Conservation (phyloP, 176 grass and related monocot genomes). For the Musa beccarii region DNA sequence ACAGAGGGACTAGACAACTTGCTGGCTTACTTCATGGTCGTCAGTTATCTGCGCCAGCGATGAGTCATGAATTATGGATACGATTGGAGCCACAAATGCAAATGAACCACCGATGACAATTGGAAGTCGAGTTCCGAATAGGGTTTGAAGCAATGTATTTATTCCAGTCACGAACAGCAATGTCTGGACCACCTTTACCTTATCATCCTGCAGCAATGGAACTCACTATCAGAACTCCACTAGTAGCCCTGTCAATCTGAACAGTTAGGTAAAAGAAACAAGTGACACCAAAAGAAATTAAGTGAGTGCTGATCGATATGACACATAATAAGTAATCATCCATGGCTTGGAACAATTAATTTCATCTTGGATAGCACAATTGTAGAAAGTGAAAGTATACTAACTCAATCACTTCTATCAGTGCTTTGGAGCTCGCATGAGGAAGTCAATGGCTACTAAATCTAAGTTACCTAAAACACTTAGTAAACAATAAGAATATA, state of each 20-base stretch:
- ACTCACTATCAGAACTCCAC: not conserved
- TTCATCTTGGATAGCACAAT: too few relatives aligned
- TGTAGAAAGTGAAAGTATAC: too few relatives aligned
- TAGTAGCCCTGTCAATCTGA: not conserved
- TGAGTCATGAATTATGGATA: conserved; percentile 72
- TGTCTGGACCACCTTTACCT: conserved; percentile 88
- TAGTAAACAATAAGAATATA: too few relatives aligned
- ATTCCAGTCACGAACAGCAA: conserved; percentile 88
- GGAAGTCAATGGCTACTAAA: too few relatives aligned
- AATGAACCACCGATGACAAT: conserved; percentile 79
- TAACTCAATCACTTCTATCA: too few relatives aligned
- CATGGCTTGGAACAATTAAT: too few relatives aligned
- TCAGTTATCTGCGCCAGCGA: conserved; percentile 48
- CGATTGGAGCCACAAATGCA: conserved; percentile 71
- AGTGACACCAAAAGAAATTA: too few relatives aligned
- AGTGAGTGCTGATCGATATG: too few relatives aligned
- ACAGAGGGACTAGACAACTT: not conserved
- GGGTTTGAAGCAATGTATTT: conserved; percentile 89
- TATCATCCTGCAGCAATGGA: conserved; percentile 51
- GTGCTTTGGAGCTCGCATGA: too few relatives aligned
- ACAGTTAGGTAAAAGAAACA: too few relatives aligned
- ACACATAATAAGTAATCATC: too few relatives aligned
- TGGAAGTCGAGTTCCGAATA: conserved; percentile 83
- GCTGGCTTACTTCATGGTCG: conserved; percentile 44
- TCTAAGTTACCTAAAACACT: too few relatives aligned